These are phyloP conservation scores for Fusarium nodosum DNA, from an alignment of 2,329 filamentous ascomycete genomes.

Conservation along the genomic window DNA sequence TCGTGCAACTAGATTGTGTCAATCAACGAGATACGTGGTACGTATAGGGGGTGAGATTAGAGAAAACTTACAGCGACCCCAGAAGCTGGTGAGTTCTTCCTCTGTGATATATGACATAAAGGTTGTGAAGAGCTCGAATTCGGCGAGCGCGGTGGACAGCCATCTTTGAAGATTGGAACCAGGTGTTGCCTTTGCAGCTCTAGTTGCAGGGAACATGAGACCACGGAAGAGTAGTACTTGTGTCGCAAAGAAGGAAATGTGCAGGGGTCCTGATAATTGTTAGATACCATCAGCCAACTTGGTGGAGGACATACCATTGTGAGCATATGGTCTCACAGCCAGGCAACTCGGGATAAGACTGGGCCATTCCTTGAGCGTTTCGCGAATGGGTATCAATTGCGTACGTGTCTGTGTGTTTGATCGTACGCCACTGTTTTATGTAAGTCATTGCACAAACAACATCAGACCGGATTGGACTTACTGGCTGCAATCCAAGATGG, in stretches of 20 bases:
- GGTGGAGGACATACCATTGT: constrained; percentile 36
- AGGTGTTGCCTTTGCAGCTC: constrained; percentile 55
- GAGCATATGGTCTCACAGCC: constrained; percentile 29
- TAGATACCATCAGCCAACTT: constrained; percentile 4
- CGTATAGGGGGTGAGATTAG: no score
- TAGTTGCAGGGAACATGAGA: constrained; percentile 62
- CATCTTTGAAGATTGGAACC: constrained; percentile 55
- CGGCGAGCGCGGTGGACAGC: constrained; percentile 53
- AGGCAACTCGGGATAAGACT: constrained; percentile 55
- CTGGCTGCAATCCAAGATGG: constrained; percentile 54
- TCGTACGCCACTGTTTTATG: constrained; percentile 20
- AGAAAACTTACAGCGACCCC: constrained; percentile 59
- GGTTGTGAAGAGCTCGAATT: constrained; percentile 55
- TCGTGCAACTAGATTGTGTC: constrained; percentile 49
- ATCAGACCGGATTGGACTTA: constrained; percentile 38
- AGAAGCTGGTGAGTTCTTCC: constrained; percentile 58
- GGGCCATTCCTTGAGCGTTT: constrained; percentile 54
- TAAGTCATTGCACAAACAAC: constrained; percentile 8
- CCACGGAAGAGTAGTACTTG: constrained; percentile 60
- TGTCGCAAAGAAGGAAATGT: constrained; percentile 59
- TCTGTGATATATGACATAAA: constrained; percentile 57
- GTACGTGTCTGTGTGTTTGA: constrained; percentile 34
- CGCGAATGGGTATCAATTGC: constrained; percentile 48
- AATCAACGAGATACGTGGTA: not conserved
- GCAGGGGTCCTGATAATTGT: constrained; percentile 53